A percentile compares a stretch with the other conserved stretches of the same genome.
phyloP scores from a whole-genome alignment of 306 rosid genomes.

The Urtica urens region DNA sequence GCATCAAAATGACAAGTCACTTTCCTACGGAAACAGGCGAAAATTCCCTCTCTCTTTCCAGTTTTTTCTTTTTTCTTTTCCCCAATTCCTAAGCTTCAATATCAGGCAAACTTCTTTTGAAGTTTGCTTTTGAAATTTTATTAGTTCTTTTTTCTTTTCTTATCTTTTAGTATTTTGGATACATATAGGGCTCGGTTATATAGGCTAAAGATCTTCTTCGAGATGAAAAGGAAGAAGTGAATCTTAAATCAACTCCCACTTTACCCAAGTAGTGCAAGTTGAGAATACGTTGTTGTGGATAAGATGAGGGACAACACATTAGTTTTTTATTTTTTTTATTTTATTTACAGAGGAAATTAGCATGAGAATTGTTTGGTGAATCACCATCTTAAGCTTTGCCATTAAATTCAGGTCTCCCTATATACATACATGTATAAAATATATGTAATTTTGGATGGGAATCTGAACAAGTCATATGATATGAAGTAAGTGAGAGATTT shows the following conservation, averaged over 20 bases:
- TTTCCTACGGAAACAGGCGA: constrained; percentile 39
- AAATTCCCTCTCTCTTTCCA: background rate
- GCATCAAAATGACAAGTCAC: constrained; percentile 42
- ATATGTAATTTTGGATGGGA: constrained; percentile 14
- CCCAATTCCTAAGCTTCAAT: background rate
- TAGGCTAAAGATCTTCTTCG: constrained; percentile 9
- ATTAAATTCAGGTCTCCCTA: no score
- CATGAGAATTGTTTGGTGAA: no score
- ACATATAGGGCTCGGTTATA: constrained; percentile 10
- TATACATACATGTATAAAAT: no score
- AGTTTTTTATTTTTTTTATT: no score
- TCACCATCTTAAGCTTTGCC: no score
- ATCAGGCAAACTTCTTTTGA: constrained; percentile 15
- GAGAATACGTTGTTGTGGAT: no score
- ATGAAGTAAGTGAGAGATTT: background rate
- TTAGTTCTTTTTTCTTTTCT: constrained; percentile 8
- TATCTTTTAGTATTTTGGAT: constrained; percentile 15
- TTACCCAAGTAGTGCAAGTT: constrained; percentile 19
- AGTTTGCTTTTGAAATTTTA: constrained; percentile 13
- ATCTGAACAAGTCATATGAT: background rate
- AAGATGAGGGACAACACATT: no score
- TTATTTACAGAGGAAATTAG: no score
- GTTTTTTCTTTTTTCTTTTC: constrained; percentile 13
- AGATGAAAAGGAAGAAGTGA: constrained; percentile 4
- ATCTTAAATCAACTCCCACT: constrained; percentile 23